Evolutionary conservation across 345 rosid genomes (phyloP).

Genomic region (Eucalyptus erythrocorys): DNA sequence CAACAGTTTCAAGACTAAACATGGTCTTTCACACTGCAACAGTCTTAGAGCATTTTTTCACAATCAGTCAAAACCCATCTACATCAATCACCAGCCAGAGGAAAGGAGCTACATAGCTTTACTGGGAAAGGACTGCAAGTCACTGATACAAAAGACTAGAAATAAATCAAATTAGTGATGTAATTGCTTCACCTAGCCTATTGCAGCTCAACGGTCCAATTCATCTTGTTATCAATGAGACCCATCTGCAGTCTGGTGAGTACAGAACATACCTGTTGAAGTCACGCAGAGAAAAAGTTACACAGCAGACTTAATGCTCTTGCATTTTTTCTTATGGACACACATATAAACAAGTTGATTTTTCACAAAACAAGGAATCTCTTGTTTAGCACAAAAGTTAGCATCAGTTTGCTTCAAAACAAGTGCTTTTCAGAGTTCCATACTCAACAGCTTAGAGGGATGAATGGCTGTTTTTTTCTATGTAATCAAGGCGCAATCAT

Average conservation of each 20-base stretch:
- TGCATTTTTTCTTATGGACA: neutral
- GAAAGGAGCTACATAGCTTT: neutral
- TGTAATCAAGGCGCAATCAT: neutral
- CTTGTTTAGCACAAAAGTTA: neutral
- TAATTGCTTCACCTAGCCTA: neutral
- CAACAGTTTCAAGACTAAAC: neutral
- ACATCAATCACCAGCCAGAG: neutral
- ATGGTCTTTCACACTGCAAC: neutral
- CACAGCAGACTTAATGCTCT: neutral
- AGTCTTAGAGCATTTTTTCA: neutral
- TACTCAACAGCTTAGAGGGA: neutral
- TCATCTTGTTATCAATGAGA: slow-evolving; percentile 67
- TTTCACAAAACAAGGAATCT: neutral
- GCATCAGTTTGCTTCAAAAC: neutral
- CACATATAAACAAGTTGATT: neutral
- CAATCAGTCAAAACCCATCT: neutral
- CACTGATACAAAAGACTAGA: too few species aligned
- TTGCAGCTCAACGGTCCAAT: slow-evolving; percentile 69
- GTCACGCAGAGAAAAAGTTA: slow-evolving; percentile 28
- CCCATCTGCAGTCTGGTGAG: slow-evolving; percentile 89
- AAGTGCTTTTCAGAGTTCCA: neutral
- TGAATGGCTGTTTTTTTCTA: neutral
- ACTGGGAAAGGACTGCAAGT: too few species aligned
- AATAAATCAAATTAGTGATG: neutral
- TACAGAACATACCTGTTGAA: slow-evolving; percentile 43